Evolutionary conservation across 352 stramenopile genomes (phyloP).

Genomic region (Globisporangium viniferum): DNA sequence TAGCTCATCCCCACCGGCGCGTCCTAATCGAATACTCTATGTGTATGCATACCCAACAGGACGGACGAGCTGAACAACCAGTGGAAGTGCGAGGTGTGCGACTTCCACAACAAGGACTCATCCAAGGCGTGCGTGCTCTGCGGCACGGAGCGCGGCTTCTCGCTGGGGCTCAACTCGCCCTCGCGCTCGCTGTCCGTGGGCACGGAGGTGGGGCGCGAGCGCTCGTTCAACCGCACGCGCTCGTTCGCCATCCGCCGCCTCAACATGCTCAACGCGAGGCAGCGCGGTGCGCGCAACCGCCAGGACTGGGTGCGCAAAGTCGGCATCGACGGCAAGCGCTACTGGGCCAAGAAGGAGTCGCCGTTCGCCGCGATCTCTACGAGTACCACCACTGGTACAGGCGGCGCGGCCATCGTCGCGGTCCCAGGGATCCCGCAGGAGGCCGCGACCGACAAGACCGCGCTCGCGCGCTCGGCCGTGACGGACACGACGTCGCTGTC

Average conservation of each 20-base stretch:
- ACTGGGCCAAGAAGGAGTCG: constrained; percentile 77
- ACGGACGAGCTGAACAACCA: constrained; percentile 77
- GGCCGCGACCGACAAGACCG: constrained; percentile 13
- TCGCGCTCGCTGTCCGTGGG: constrained; percentile 33
- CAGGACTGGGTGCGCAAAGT: constrained; percentile 86
- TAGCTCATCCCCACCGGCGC: not conserved
- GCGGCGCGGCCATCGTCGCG: constrained; percentile 6
- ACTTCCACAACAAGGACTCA: constrained; percentile 88
- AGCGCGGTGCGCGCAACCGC: constrained; percentile 75
- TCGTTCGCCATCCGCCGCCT: constrained; percentile 86
- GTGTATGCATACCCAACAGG: constrained; percentile 10
- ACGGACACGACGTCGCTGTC: constrained; percentile 20
- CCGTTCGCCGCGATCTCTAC: constrained; percentile 26
- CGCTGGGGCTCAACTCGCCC: constrained; percentile 56
- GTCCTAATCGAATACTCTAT: not conserved
- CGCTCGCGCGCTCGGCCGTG: constrained; percentile 9
- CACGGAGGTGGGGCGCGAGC: constrained; percentile 42
- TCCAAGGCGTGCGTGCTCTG: constrained; percentile 74
- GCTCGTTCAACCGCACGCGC: constrained; percentile 81
- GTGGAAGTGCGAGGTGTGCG: constrained; percentile 87
- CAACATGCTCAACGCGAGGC: constrained; percentile 83
- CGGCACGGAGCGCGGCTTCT: constrained; percentile 80
- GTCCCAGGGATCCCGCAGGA: not conserved
- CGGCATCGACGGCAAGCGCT: constrained; percentile 75
- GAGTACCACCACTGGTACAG: not conserved